Evolutionary conservation across 768 basidiomycete genomes (phyloP), one percentile per base, ranked within the genome.

Genomic region (Boletus pseudopeckii): DNA sequence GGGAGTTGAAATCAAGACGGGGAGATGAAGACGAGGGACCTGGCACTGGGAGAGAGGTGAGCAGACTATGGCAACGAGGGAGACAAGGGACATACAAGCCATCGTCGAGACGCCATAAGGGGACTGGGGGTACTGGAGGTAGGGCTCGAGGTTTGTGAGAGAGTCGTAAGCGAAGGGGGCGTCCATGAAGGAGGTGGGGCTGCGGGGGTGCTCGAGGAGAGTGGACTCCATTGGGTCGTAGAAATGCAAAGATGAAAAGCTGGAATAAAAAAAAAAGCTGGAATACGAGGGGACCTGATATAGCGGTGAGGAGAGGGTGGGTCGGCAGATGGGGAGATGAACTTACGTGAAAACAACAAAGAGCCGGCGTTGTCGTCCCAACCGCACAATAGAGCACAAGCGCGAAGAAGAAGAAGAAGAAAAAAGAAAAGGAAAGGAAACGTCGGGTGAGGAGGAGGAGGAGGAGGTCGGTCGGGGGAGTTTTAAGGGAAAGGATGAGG

Each of bases 81-180:
- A 18, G 52, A n/a, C 0, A 11, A 1, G 1, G 38, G 3, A 82
- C 86, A 72, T 67, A 87, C 87, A 71, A 64, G 81, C 77, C 70
- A 89, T 81, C 60, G 83, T 56, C 18, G 70, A 72, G 47, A 85
- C 80, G 69, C 80, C 81, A 56, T 84, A 87, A 40, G 77, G 74
- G 10, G 83, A 79, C 60, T 83, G 80, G 34, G 85, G 85, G 70
- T 86, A 86, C 71, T 85, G 83, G 60, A 89, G 80, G 68, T 88
- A 90, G 55, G 68, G 71, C 58, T 79, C 76, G 49, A 77, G 73
- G 56, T 74, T 72, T 28, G 72, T 68, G 49, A 76, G 69, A 26
- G 75, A 60, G 67, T 80, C 79, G 63, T 78, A 80, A 53, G 72
- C 60, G 66, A 75, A 77, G 52, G 77, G 61, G 48, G 72, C 62